phyloP scores from a whole-genome alignment of 2,329 filamentous ascomycete genomes.

The Alternaria atra region DNA sequence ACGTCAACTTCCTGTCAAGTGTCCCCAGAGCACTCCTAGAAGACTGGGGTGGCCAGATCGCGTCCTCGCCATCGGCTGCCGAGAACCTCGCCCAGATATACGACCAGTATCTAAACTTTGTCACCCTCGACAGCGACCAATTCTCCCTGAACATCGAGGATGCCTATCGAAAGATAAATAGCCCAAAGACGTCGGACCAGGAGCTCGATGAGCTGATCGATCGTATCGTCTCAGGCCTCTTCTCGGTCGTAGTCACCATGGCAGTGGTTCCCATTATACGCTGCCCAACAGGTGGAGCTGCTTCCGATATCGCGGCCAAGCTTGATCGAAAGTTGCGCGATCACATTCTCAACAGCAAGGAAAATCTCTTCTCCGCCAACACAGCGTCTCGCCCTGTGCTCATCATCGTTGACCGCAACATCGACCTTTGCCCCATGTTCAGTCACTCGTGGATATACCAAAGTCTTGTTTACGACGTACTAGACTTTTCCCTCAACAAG shows the following conservation, averaged over 20 bases:
- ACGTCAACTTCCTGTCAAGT: slow-evolving; percentile 96
- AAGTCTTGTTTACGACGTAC: slow-evolving; percentile 29
- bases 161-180: slow-evolving; percentile 98
- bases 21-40: slow-evolving; percentile 89
- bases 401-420: slow-evolving; percentile 91
- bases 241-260: slow-evolving; percentile 98
- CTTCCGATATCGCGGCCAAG: slow-evolving; percentile 92
- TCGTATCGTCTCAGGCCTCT: slow-evolving; percentile 92
- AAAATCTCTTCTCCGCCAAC: slow-evolving; percentile 89
- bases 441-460: slow-evolving; percentile 83
- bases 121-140: slow-evolving; percentile 2
- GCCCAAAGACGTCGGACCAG: slow-evolving; percentile 86
- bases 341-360: slow-evolving; percentile 96
- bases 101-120: slow-evolving; percentile 67
- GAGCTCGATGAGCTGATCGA: slow-evolving; percentile 89
- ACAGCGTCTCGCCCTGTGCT: slow-evolving; percentile 82
- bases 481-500: slow-evolving; percentile 85
- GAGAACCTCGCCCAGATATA: slow-evolving; percentile 92
- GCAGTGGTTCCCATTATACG: slow-evolving; percentile 96
- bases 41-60: slow-evolving; percentile 85
- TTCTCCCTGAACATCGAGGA: slow-evolving; percentile 65
- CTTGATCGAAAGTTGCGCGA: slow-evolving; percentile 95
- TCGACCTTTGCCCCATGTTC: slow-evolving; percentile 97
- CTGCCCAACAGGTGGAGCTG: slow-evolving; percentile 90
- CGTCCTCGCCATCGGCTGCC: slow-evolving; percentile 81